phyloP scores from a whole-genome alignment of 305 asterid genomes.

The Solanum aculeatissimum region DNA sequence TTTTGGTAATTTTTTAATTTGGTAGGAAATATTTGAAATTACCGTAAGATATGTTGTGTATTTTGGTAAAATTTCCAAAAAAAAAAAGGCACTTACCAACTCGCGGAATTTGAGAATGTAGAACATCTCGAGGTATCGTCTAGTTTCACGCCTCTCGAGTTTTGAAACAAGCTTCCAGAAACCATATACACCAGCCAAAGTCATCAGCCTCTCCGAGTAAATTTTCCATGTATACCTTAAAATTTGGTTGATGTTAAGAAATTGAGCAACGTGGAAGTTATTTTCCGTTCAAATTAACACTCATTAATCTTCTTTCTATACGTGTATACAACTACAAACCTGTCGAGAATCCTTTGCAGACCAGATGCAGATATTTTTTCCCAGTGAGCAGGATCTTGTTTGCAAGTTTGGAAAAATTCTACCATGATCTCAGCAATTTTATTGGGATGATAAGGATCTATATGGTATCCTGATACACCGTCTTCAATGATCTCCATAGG shows the following conservation, averaged over 20 bases:
- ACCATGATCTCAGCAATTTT: constrained; percentile 51
- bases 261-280: background rate
- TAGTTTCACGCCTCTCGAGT: constrained; percentile 85
- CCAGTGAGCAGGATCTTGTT: constrained; percentile 64
- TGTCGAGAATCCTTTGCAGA: constrained; percentile 51
- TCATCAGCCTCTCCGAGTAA: constrained; percentile 90
- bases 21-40: no score
- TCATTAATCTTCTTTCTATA: background rate
- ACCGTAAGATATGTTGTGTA: no score
- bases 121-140: constrained; percentile 95
- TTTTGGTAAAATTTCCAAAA: no score
- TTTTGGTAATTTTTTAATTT: no score
- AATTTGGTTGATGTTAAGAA: background rate
- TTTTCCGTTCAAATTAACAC: background rate
- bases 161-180: constrained; percentile 94
- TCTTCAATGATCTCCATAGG: constrained; percentile 89
- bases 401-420: constrained; percentile 63
- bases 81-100: constrained; percentile 65
- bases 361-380: constrained; percentile 45
- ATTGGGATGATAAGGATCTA: constrained; percentile 91
- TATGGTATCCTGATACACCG: constrained; percentile 78
- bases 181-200: constrained; percentile 86
- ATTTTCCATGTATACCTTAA: constrained; percentile 91
- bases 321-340: constrained; percentile 17
- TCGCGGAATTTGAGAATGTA: constrained; percentile 89